Percentiles rank a stretch among this genome's conserved stretches.
Conservation (phyloP, 371 early-diverging fungal species). For the Nosema muscidifuracis region DNA sequence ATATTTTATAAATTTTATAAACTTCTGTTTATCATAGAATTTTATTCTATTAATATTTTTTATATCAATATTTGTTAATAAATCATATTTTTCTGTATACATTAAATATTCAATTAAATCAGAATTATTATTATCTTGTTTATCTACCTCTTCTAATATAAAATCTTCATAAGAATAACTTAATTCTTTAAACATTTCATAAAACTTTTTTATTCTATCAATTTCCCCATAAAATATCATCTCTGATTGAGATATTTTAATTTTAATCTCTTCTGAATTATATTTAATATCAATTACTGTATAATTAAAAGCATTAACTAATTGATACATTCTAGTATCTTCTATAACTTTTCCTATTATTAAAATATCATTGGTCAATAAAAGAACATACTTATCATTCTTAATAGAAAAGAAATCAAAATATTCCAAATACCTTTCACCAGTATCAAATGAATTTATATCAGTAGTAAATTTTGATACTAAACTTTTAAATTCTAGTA, state of each 20-base stretch:
- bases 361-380: slow-evolving; percentile 53
- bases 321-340: slow-evolving; percentile 30
- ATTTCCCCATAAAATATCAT: slow-evolving; percentile 22
- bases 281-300: slow-evolving; percentile 15
- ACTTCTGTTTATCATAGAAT: slow-evolving; percentile 3
- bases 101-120: slow-evolving; percentile 35
- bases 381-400: slow-evolving; percentile 12
- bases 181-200: slow-evolving; percentile 30
- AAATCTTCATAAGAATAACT: slow-evolving; percentile 7
- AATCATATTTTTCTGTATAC: slow-evolving; percentile 41
- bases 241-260: slow-evolving; percentile 1
- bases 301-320: slow-evolving; percentile 40
- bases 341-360: slow-evolving; percentile 34
- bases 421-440: slow-evolving; percentile 31
- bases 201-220: slow-evolving; percentile 26
- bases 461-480: slow-evolving; percentile 34
- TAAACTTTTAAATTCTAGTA: slow-evolving; percentile 15
- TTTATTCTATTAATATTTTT: not conserved
- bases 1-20: not conserved
- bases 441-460: slow-evolving; percentile 28
- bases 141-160: not conserved
- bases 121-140: not conserved
- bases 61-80: not conserved
- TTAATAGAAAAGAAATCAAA: slow-evolving; percentile 26
- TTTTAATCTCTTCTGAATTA: not conserved